phyloP scores from a whole-genome alignment of 2,329 filamentous ascomycete species.

The Aspergillus brasiliensis region DNA sequence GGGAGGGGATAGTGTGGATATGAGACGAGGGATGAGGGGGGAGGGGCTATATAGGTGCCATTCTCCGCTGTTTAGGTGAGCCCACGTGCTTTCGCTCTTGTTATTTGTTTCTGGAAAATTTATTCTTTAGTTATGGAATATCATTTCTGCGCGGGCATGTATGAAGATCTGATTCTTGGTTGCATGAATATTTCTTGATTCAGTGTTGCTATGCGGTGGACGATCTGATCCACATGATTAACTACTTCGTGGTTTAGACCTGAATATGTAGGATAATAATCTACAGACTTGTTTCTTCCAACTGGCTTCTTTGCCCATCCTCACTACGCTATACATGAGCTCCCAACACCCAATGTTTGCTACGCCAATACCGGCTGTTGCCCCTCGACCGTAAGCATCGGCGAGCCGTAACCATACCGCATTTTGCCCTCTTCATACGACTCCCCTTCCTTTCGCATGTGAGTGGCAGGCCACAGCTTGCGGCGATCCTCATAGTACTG shows the following conservation, averaged over 20 bases:
- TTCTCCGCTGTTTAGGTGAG: not conserved
- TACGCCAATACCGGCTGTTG: slow-evolving; percentile 8
- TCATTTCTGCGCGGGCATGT: too few species aligned
- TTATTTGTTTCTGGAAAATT: not conserved
- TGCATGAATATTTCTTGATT: too few species aligned
- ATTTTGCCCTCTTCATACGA: slow-evolving; percentile 37
- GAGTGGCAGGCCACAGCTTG: slow-evolving; percentile 46
- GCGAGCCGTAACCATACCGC: slow-evolving; percentile 42
- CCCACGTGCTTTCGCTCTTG: not conserved
- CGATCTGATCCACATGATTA: too few species aligned
- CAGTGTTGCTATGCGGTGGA: too few species aligned
- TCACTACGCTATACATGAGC: not conserved
- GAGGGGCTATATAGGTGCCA: not conserved
- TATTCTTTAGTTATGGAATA: too few species aligned
- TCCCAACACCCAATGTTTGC: not conserved
- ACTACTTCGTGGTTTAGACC: too few species aligned
- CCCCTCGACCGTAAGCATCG: slow-evolving; percentile 41
- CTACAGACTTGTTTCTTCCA: not conserved
- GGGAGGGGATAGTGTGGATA: not conserved
- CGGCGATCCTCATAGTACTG: slow-evolving; percentile 46
- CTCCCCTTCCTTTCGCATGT: slow-evolving; percentile 39
- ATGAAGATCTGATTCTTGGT: too few species aligned
- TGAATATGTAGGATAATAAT: too few species aligned
- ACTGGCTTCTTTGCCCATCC: not conserved
- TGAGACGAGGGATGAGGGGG: too few species aligned